Conservation (phyloP, 1,284 basidiomycete genomes). For the Lentinula novae-zelandiae region DNA sequence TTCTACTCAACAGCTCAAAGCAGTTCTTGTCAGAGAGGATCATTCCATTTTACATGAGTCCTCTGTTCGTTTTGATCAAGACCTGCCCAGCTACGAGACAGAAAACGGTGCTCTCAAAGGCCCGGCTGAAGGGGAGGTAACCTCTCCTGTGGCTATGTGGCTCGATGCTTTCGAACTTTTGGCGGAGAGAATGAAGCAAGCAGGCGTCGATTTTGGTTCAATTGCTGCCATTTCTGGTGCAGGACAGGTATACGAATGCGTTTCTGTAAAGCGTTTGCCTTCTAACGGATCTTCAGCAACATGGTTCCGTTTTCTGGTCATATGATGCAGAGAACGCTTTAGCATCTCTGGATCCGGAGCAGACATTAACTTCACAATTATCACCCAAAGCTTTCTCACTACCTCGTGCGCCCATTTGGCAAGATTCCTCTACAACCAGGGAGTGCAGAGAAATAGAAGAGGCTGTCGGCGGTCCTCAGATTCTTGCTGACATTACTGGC, state of each 20-base stretch:
- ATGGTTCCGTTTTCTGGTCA: slow-evolving; percentile 89
- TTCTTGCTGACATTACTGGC: slow-evolving; percentile 73
- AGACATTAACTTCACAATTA: slow-evolving; percentile 54
- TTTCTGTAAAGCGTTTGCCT: background rate
- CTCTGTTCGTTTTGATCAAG: slow-evolving; percentile 77
- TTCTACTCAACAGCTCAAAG: slow-evolving; percentile 87
- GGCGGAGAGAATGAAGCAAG: slow-evolving; percentile 62
- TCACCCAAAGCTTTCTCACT: slow-evolving; percentile 67
- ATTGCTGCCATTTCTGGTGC: slow-evolving; percentile 72
- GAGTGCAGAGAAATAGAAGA: slow-evolving; percentile 74
- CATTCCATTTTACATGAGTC: slow-evolving; percentile 67
- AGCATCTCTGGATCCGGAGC: slow-evolving; percentile 46
- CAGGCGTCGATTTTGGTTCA: slow-evolving; percentile 52
- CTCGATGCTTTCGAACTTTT: slow-evolving; percentile 82
- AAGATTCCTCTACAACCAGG: slow-evolving; percentile 80
- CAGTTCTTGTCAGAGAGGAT: slow-evolving; percentile 60
- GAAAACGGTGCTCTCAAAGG: slow-evolving; percentile 70
- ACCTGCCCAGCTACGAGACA: slow-evolving; percentile 73
- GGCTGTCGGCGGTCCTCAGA: slow-evolving; percentile 65
- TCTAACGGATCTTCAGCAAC: slow-evolving; percentile 57
- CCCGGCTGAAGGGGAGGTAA: slow-evolving; percentile 66
- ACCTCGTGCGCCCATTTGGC: slow-evolving; percentile 82
- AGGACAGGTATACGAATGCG: slow-evolving; percentile 53
- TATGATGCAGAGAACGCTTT: slow-evolving; percentile 51
- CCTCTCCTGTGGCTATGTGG: slow-evolving; percentile 82